Evolutionary conservation across 352 stramenopile species (phyloP).

Genomic region (Pythium angustatum): DNA sequence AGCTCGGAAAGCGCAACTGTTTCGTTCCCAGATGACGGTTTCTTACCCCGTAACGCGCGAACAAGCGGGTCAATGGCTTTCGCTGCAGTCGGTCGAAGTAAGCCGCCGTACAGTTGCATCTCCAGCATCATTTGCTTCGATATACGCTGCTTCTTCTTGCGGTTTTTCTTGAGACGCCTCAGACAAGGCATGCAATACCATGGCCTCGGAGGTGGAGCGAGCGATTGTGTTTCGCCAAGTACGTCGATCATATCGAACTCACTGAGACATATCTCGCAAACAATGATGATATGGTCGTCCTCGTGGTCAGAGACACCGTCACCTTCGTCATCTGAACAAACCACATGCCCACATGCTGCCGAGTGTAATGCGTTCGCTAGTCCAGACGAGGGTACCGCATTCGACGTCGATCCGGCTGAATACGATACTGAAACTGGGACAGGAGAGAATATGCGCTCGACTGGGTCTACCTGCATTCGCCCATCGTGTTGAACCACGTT

Average conservation of each 20-base stretch:
- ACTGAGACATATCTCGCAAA: slow-evolving; percentile 77
- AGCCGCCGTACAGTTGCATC: slow-evolving; percentile 74
- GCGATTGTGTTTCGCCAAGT: slow-evolving; percentile 39
- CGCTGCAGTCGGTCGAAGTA: slow-evolving; percentile 63
- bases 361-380: background rate
- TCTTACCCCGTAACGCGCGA: slow-evolving; percentile 45
- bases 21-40: slow-evolving; percentile 47
- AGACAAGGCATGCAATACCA: slow-evolving; percentile 78
- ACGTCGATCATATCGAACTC: slow-evolving; percentile 77
- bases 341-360: slow-evolving; percentile 28
- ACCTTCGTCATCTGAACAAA: slow-evolving; percentile 50
- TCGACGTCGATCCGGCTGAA: slow-evolving; percentile 2
- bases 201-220: slow-evolving; percentile 48
- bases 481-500: slow-evolving; percentile 18
- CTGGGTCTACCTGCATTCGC: slow-evolving; percentile 22
- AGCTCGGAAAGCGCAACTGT: slow-evolving; percentile 56
- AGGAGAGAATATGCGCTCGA: slow-evolving; percentile 25
- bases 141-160: slow-evolving; percentile 78
- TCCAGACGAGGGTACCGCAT: background rate
- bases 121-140: slow-evolving; percentile 87
- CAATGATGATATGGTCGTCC: slow-evolving; percentile 49
- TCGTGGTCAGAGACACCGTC: slow-evolving; percentile 38
- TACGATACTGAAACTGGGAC: slow-evolving; percentile 22
- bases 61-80: slow-evolving; percentile 59
- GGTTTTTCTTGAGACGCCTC: slow-evolving; percentile 66